Evolutionary conservation across 352 stramenopile genomes (phyloP), one percentile per base, ranked within the genome.

Genomic region (Sclerospora graminicola): DNA sequence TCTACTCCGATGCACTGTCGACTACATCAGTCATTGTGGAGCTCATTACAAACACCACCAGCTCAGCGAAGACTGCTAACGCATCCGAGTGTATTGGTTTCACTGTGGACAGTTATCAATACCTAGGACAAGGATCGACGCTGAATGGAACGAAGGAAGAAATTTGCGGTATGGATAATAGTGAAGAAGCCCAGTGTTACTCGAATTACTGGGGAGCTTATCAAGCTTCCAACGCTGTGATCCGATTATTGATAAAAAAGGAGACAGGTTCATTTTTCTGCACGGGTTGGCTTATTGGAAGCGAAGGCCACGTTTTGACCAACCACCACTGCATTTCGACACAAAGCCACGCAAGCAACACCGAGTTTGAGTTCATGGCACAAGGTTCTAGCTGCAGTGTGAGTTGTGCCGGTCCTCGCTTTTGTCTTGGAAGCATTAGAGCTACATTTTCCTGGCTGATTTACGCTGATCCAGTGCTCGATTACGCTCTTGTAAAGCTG

Each of bases 321-420:
- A 86, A 86, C 57, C 48, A 73, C n/a, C 73, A 88, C 51, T 88
- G 70, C 47, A 82, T 82, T n/a, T 29, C 63, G 11, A 20, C 52
- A 15, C 39, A 54, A 24, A 46, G 49, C 1, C 46, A 56, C 40
- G 66, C 59, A 0, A 38, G 49, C 1, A 44, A 42, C 14, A 74
- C 59, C 7, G 66, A 86, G 26, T 53, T 82, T 53, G 76, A 89
- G 57, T 83, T 89, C 15, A 45, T 11, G 0, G 70, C 70, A 5
- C 65, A 89, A 50, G 74, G 68, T 19, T 49, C 49, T 4, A 60
- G 54, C 15, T 89, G 77, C 33, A 51, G 41, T n/a, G 57, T 60
- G 1, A 33, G 74, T 18, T 86, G 69, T 28, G 55, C 63, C 41
- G 51, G 19, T 3, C 45, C 63, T 29, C 51, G 72, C 4, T 63